Evolutionary conservation across 1,139 yeast genomes (phyloP).

Genomic region (Candida mesenterica): DNA sequence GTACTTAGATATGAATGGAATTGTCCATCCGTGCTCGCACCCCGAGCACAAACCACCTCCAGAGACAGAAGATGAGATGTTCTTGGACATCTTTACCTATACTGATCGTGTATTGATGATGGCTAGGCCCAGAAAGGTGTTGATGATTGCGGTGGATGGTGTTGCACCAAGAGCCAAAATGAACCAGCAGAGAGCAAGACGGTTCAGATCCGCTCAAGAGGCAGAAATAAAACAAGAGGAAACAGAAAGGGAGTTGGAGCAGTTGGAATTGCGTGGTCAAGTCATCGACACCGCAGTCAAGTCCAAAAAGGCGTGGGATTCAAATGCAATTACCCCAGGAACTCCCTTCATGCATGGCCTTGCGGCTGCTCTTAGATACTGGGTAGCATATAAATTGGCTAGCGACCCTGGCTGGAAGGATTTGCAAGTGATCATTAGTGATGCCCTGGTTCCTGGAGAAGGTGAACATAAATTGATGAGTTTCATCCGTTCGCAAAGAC

Average conservation of each 20-base stretch:
- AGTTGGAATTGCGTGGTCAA: slow-evolving; percentile 61
- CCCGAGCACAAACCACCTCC: slow-evolving; percentile 95
- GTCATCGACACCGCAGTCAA: slow-evolving; percentile 62
- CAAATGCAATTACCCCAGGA: slow-evolving; percentile 98
- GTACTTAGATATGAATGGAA: slow-evolving; percentile 95
- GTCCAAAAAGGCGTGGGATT: slow-evolving; percentile 70
- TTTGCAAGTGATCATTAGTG: slow-evolving; percentile 82
- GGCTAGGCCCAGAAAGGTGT: slow-evolving; percentile 92
- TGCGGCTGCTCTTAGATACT: slow-evolving; percentile 79
- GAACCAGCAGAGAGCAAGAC: slow-evolving; percentile 96
- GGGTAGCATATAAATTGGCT: slow-evolving; percentile 84
- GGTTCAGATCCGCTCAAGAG: slow-evolving; percentile 93
- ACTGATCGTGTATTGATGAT: slow-evolving; percentile 86
- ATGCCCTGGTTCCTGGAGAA: slow-evolving; percentile 98
- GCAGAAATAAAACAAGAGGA: slow-evolving; percentile 72
- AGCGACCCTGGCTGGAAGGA: slow-evolving; percentile 91
- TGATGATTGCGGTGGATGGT: slow-evolving; percentile 96
- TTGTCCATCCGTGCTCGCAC: slow-evolving; percentile 96
- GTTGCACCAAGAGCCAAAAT: slow-evolving; percentile 98
- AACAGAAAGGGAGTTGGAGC: slow-evolving; percentile 49
- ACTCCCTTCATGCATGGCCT: slow-evolving; percentile 94
- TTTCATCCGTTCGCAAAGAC: slow-evolving; percentile 80
- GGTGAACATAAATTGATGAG: slow-evolving; percentile 99
- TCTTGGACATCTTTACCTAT: slow-evolving; percentile 82
- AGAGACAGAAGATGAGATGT: slow-evolving; percentile 93